phyloP scores from a whole-genome alignment of 2,329 filamentous ascomycete species.

The Alternaria incomplexa region DNA sequence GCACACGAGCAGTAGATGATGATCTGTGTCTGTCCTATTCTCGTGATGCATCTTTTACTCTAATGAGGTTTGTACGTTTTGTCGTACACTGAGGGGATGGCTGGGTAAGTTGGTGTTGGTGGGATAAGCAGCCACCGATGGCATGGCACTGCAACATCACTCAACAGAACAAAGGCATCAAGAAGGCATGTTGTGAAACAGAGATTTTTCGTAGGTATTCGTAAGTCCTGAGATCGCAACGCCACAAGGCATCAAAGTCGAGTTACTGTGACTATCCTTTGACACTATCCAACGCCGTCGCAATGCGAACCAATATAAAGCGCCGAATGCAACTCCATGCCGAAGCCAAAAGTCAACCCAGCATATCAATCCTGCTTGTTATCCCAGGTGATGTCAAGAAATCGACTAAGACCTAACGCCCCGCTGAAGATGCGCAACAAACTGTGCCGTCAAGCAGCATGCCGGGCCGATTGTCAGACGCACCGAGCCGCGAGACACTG shows the following conservation, averaged over 20 bases:
- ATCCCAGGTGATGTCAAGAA: not conserved
- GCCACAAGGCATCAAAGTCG: not conserved
- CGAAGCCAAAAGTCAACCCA: not conserved
- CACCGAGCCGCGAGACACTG: constrained; percentile 7
- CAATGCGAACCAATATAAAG: constrained; percentile 7
- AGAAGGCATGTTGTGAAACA: not conserved
- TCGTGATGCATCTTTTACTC: not conserved
- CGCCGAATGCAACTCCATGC: constrained; percentile 7
- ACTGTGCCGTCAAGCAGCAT: constrained; percentile 5
- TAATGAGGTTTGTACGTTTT: not conserved
- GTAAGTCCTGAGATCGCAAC: not conserved
- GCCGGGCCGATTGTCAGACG: constrained; percentile 5
- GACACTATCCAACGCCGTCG: constrained; percentile 10
- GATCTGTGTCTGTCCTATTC: not conserved
- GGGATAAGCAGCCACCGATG: not conserved
- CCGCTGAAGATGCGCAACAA: constrained; percentile 1
- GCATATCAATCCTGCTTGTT: not conserved
- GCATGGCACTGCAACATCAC: not conserved
- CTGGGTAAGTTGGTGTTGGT: not conserved
- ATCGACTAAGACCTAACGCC: not conserved
- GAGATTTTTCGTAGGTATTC: not conserved
- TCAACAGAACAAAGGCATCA: not conserved
- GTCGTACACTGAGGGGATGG: not conserved
- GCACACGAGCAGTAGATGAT: not conserved
- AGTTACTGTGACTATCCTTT: not conserved